phyloP scores from a whole-genome alignment of 2,329 filamentous ascomycete genomes.

The Dactylellina sp. region DNA sequence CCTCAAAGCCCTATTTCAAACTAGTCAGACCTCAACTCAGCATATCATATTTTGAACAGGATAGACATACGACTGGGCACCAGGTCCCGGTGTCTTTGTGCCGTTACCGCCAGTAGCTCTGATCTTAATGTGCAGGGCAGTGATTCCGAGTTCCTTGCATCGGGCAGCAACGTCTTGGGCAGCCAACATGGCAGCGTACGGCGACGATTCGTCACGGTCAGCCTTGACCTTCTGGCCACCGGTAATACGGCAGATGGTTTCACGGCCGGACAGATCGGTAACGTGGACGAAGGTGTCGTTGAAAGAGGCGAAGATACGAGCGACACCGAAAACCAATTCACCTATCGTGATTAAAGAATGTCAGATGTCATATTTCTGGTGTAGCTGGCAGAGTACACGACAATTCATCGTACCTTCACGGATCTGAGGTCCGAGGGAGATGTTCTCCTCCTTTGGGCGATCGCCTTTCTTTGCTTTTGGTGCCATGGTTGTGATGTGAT shows the following conservation, averaged over 20 bases:
- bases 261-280: conserved; percentile 99
- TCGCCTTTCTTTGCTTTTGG: conserved; percentile 85
- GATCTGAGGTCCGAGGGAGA: conserved; percentile 96
- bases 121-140: conserved; percentile 99
- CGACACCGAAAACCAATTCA: conserved; percentile 97
- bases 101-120: conserved; percentile 99
- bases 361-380: conserved; percentile 17
- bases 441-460: conserved; percentile 88
- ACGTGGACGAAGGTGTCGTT: conserved; percentile 97
- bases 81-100: conserved; percentile 99
- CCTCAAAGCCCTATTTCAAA: conserved; percentile 76
- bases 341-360: conserved; percentile 67
- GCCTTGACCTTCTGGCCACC: conserved; percentile 99
- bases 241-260: conserved; percentile 99
- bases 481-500: conserved; percentile 72
- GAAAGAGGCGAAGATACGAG: conserved; percentile 96
- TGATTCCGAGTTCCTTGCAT: conserved; percentile 87
- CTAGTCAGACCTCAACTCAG: conserved; percentile 18
- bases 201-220: conserved; percentile 99
- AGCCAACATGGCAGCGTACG: conserved; percentile 99
- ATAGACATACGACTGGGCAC: conserved; percentile 81
- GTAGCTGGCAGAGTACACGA: conserved; percentile 4
- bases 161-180: conserved; percentile 96
- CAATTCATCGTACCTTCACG: conserved; percentile 76
- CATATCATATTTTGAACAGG: background rate